Percentiles rank a stretch among this genome's conserved stretches.
Conservation (phyloP, 805 yeast genomes). For the Kregervanrija pseudodelftensis region DNA sequence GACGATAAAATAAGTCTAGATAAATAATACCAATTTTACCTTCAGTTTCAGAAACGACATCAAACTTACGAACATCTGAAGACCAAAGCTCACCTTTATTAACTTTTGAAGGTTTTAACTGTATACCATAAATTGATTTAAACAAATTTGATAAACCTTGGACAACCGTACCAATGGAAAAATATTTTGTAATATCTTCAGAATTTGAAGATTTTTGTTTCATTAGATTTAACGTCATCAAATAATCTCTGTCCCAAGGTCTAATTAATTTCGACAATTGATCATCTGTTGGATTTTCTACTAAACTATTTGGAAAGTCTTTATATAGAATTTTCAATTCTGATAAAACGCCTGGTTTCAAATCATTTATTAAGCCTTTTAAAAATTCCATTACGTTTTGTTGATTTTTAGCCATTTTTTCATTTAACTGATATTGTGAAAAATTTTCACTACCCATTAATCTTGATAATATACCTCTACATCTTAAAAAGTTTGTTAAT, state of each 20-base stretch:
- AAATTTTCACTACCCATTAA: conserved; percentile 65
- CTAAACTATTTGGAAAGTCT: conserved; percentile 11
- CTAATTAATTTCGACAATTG: conserved; percentile 40
- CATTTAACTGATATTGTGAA: conserved; percentile 75
- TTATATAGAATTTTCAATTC: conserved; percentile 49
- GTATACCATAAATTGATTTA: conserved; percentile 65
- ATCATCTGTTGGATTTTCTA: conserved; percentile 25
- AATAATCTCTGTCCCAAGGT: conserved; percentile 91
- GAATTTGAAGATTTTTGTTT: conserved; percentile 30
- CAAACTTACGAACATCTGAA: conserved; percentile 72
- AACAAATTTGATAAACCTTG: conserved; percentile 74
- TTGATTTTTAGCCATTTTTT: conserved; percentile 84
- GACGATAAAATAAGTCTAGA: conserved; percentile 78
- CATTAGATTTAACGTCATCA: conserved; percentile 24
- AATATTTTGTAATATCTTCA: conserved; percentile 57
- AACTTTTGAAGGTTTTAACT: conserved; percentile 59
- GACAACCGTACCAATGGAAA: conserved; percentile 81
- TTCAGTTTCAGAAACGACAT: conserved; percentile 59
- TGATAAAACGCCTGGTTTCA: conserved; percentile 43
- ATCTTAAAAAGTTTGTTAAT: conserved; percentile 51
- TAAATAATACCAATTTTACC: conserved; percentile 76
- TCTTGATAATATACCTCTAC: conserved; percentile 64
- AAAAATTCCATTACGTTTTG: conserved; percentile 69
- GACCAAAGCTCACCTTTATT: conserved; percentile 82
- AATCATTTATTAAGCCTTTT: conserved; percentile 45